These are phyloP conservation scores for Alternaria sp. DNA, from an alignment of 2,329 filamentous ascomycete genomes.

Conservation along the genomic window DNA sequence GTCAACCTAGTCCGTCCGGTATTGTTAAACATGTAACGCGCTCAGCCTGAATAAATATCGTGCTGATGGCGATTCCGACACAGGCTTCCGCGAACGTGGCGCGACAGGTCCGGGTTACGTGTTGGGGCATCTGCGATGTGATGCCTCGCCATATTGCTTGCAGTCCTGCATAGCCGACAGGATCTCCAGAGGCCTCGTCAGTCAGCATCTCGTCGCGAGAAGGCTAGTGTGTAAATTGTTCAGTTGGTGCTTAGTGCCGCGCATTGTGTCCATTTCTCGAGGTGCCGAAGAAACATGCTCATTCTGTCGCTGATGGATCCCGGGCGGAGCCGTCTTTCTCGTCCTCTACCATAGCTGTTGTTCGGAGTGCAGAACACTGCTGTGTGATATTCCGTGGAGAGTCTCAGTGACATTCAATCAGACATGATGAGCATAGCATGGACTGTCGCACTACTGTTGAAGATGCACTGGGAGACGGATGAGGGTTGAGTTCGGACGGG, in stretches of 20 bases:
- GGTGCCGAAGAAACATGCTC: not conserved
- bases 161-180: not conserved
- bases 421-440: not conserved
- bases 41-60: not conserved
- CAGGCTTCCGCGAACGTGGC: not conserved
- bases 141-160: not conserved
- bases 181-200: not conserved
- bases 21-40: not conserved
- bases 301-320: not conserved
- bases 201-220: not conserved
- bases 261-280: not conserved
- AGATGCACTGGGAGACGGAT: not conserved
- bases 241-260: not conserved
- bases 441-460: not conserved
- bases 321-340: not conserved
- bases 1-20: not conserved
- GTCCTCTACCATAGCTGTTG: not conserved
- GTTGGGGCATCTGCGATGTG: not conserved
- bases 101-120: not conserved
- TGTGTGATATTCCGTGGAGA: not conserved
- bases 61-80: not conserved
- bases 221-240: not conserved
- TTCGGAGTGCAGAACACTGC: not conserved
- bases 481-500: constrained; percentile 4
- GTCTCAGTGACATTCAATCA: not conserved